phyloP scores from a whole-genome alignment of 2,329 filamentous ascomycete genomes.

The Paecilomyces dactylethromorphus region DNA sequence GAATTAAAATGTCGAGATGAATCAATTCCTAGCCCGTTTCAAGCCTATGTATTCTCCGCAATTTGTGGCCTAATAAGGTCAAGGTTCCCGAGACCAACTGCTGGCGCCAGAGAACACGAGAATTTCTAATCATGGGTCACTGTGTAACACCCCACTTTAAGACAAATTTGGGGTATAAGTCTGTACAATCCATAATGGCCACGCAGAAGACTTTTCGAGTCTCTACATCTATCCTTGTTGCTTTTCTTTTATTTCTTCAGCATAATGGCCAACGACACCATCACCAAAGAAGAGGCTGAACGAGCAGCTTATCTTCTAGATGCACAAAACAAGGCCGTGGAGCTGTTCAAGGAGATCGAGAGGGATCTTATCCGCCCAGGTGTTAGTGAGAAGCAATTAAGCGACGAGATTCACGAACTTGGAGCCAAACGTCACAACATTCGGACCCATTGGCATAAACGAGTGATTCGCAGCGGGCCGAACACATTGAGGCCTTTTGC shows the following conservation, averaged over 20 bases:
- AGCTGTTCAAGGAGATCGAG: constrained; percentile 45
- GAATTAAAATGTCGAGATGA: not conserved
- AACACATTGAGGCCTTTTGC: constrained; percentile 44
- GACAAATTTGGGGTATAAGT: not conserved
- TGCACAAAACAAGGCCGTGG: constrained; percentile 42
- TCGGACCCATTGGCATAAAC: constrained; percentile 48
- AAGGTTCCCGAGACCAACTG: not conserved
- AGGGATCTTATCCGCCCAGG: constrained; percentile 41
- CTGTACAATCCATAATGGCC: not conserved
- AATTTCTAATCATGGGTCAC: not conserved
- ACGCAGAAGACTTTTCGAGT: too few species aligned
- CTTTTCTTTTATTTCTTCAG: not conserved
- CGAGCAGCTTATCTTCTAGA: constrained; percentile 35
- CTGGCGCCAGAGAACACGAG: not conserved
- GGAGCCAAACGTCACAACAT: constrained; percentile 38
- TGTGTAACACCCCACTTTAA: not conserved
- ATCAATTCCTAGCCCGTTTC: not conserved
- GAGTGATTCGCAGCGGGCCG: constrained; percentile 44
- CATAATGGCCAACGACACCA: not conserved
- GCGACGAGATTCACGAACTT: constrained; percentile 42
- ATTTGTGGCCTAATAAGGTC: not conserved
- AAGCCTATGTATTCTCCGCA: not conserved
- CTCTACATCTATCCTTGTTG: not conserved
- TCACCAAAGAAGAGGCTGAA: constrained; percentile 9
- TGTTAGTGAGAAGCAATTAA: constrained; percentile 42